Evolutionary conservation across 1,139 yeast species (phyloP).

Genomic region (Blastobotrys ciferrii): DNA sequence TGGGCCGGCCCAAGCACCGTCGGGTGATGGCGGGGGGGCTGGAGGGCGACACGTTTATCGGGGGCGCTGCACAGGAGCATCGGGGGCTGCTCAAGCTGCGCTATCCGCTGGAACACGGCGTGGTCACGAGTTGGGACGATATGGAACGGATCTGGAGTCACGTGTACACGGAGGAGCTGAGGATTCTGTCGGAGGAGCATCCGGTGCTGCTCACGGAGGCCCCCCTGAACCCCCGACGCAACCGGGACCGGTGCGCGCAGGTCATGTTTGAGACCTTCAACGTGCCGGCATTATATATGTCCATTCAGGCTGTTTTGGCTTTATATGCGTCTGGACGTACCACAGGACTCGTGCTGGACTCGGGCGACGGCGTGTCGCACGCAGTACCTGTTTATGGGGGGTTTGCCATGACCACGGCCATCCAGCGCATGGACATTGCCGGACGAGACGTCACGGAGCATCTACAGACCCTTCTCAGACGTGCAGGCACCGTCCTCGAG

Average conservation of each 20-base stretch:
- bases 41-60: constrained; percentile 64
- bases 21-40: constrained; percentile 83
- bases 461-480: constrained; percentile 65
- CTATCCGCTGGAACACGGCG: constrained; percentile 80
- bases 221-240: constrained; percentile 71
- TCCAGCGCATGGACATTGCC: constrained; percentile 75
- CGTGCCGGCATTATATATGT: constrained; percentile 82
- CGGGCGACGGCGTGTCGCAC: constrained; percentile 90
- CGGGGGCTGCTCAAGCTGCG: constrained; percentile 69
- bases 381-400: constrained; percentile 91
- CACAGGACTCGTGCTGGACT: constrained; percentile 84
- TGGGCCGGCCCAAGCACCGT: constrained; percentile 82
- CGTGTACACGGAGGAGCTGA: constrained; percentile 58
- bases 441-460: constrained; percentile 85
- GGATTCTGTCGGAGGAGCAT: constrained; percentile 80
- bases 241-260: constrained; percentile 74
- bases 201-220: constrained; percentile 88
- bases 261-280: constrained; percentile 78
- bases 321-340: constrained; percentile 88
- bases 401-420: constrained; percentile 69
- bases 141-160: constrained; percentile 76
- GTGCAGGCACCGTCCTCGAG: constrained; percentile 58
- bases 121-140: constrained; percentile 81
- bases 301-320: constrained; percentile 81
- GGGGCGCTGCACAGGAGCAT: constrained; percentile 67